phyloP scores from a whole-genome alignment of 441 rosid species.

The Populus trichocarpa region DNA sequence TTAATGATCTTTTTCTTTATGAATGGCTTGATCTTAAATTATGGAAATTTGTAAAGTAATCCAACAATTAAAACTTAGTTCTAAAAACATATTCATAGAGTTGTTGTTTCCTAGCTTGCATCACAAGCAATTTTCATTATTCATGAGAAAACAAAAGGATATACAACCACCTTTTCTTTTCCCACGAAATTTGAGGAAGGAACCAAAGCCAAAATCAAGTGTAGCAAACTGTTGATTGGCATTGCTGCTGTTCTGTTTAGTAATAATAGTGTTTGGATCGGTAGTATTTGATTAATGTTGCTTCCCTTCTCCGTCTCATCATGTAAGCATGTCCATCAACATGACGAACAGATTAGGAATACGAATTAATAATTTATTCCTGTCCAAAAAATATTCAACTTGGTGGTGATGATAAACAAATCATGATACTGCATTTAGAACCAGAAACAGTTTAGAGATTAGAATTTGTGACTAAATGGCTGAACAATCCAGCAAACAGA shows the following conservation, averaged over 20 bases:
- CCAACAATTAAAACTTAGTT: not conserved
- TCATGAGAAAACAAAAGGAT: not conserved
- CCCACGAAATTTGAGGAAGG: not conserved
- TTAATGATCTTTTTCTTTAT: not conserved
- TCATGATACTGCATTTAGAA: no score
- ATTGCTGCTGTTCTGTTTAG: not conserved
- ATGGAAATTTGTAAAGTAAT: not conserved
- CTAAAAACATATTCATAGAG: not conserved
- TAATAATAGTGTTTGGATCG: not conserved
- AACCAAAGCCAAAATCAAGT: not conserved
- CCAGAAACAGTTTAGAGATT: no score
- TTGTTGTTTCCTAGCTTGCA: not conserved
- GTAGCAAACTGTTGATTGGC: not conserved
- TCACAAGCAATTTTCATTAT: not conserved
- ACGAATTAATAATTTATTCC: no score
- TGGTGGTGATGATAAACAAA: not conserved
- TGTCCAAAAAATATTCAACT: not conserved
- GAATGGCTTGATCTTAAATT: no score
- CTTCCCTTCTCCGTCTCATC: not conserved
- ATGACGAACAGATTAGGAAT: not conserved
- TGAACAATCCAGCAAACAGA: no score
- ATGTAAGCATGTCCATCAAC: not conserved
- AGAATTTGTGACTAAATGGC: no score
- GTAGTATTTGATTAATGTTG: not conserved
- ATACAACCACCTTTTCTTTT: not conserved